Conservation (phyloP, 2,329 filamentous ascomycete species). For the Stachybotrys elegans region DNA sequence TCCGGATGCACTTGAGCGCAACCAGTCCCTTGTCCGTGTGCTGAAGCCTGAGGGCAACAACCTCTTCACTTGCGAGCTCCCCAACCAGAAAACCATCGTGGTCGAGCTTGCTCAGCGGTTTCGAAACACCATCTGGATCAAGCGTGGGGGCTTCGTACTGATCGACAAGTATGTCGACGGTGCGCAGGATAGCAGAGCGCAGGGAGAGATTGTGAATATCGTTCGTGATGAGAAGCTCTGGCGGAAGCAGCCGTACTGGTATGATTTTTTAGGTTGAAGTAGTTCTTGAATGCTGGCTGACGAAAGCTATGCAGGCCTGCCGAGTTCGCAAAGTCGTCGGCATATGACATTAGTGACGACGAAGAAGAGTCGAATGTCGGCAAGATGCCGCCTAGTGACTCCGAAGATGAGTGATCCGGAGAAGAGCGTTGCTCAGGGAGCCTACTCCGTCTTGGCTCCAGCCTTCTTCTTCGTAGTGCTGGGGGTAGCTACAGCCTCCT, state of each 20-base stretch:
- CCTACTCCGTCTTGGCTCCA: not conserved
- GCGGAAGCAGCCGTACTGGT: conserved; percentile 90
- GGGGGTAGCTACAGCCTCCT: conserved; percentile 18
- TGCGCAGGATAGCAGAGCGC: conserved; percentile 70
- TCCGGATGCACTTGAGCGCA: conserved; percentile 52
- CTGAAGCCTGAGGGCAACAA: conserved; percentile 83
- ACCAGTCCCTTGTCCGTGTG: conserved; percentile 69
- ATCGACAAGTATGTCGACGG: conserved; percentile 63
- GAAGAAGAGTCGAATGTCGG: conserved; percentile 77
- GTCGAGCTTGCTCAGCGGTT: conserved; percentile 82
- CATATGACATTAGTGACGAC: conserved; percentile 59
- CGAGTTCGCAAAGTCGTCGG: conserved; percentile 65
- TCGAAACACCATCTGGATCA: conserved; percentile 90
- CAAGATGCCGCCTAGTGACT: conserved; percentile 78
- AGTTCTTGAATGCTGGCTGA: conserved; percentile 14
- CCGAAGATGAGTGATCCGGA: conserved; percentile 57
- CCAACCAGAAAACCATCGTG: conserved; percentile 60
- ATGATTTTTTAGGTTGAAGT: too few species aligned
- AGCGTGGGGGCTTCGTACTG: conserved; percentile 80
- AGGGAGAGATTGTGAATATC: conserved; percentile 88
- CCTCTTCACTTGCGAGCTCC: conserved; percentile 73
- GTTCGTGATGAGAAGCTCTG: conserved; percentile 87
- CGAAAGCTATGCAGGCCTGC: conserved; percentile 55
- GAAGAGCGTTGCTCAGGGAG: not conserved
- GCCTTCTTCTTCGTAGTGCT: conserved; percentile 11